Conservation (phyloP, 805 yeast genomes). For the Sugiyamaella valdiviana region DNA sequence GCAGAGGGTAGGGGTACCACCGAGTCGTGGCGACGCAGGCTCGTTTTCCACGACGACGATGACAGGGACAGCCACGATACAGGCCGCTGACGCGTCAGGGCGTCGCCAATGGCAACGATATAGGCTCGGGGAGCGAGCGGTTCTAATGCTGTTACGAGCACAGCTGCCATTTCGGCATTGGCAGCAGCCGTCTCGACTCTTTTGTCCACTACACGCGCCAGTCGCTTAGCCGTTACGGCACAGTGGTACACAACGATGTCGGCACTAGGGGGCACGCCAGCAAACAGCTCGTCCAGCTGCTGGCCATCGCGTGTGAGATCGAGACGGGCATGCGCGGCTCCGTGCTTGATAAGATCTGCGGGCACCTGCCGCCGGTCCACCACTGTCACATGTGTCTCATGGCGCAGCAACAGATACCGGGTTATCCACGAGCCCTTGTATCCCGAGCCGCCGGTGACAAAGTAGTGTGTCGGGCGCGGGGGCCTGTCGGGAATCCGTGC, state of each 20-base stretch:
- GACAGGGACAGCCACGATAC: too few species aligned
- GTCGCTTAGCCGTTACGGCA: not conserved
- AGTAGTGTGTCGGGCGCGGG: constrained; percentile 9
- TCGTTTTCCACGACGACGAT: constrained; percentile 12
- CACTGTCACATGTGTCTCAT: constrained; percentile 20
- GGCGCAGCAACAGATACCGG: constrained; percentile 26
- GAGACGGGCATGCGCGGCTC: constrained; percentile 15
- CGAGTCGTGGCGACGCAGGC: constrained; percentile 27
- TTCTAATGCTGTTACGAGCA: not conserved
- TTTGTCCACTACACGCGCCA: not conserved
- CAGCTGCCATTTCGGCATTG: not conserved
- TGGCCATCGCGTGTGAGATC: constrained; percentile 5
- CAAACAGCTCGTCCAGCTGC: not conserved
- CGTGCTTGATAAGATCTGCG: constrained; percentile 23
- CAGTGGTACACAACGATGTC: constrained; percentile 1
- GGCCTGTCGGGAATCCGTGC: not conserved
- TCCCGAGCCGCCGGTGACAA: constrained; percentile 29
- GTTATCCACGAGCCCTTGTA: constrained; percentile 30
- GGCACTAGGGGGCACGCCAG: not conserved
- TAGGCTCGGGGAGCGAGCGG: not conserved
- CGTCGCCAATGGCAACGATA: not conserved
- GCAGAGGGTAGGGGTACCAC: constrained; percentile 20
- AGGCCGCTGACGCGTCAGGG: not conserved
- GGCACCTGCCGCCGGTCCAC: constrained; percentile 23
- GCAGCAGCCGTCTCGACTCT: not conserved